These are phyloP conservation scores for Pascua sp. DNA, from an alignment of 1,284 basidiomycete species.

Conservation along the genomic window DNA sequence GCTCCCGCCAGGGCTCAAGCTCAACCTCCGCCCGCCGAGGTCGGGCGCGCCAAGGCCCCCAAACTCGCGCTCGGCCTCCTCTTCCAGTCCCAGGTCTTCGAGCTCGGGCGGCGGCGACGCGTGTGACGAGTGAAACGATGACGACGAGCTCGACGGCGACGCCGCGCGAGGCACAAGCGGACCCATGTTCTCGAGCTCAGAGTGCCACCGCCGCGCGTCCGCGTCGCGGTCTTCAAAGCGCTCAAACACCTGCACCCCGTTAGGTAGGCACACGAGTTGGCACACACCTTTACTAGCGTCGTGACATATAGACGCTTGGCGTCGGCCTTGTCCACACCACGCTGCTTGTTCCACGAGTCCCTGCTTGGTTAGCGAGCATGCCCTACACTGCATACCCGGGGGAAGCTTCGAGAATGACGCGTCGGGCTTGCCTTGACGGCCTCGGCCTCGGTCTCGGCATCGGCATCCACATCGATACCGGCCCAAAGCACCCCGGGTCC, in stretches of 20 bases:
- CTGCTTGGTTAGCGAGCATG: slow-evolving; percentile 49
- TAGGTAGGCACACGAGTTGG: background rate
- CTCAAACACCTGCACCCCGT: slow-evolving; percentile 1
- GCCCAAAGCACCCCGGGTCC: too few relatives aligned
- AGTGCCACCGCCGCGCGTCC: slow-evolving; percentile 73
- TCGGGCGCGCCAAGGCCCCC: background rate
- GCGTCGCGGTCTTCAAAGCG: slow-evolving; percentile 60
- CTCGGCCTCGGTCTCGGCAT: slow-evolving; percentile 33
- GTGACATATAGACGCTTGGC: slow-evolving; percentile 89
- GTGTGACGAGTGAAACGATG: slow-evolving; percentile 42
- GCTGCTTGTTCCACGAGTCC: slow-evolving; percentile 93
- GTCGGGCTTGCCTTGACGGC: slow-evolving; percentile 27
- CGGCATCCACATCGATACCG: too few relatives aligned
- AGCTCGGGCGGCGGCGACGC: slow-evolving; percentile 28
- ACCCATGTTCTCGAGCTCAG: slow-evolving; percentile 77
- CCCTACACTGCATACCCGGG: too few relatives aligned
- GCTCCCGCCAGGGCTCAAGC: too few relatives aligned
- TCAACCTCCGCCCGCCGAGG: too few relatives aligned
- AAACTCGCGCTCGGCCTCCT: background rate
- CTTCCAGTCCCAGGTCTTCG: slow-evolving; percentile 3
- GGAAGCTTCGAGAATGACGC: background rate
- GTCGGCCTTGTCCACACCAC: slow-evolving; percentile 69
- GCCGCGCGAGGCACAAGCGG: slow-evolving; percentile 45
- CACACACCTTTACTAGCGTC: slow-evolving; percentile 70
- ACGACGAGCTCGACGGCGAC: slow-evolving; percentile 42